Base-by-base conservation (phyloP, 148 eudicot genomes). In the Fagopyrum homotropicum region DNA sequence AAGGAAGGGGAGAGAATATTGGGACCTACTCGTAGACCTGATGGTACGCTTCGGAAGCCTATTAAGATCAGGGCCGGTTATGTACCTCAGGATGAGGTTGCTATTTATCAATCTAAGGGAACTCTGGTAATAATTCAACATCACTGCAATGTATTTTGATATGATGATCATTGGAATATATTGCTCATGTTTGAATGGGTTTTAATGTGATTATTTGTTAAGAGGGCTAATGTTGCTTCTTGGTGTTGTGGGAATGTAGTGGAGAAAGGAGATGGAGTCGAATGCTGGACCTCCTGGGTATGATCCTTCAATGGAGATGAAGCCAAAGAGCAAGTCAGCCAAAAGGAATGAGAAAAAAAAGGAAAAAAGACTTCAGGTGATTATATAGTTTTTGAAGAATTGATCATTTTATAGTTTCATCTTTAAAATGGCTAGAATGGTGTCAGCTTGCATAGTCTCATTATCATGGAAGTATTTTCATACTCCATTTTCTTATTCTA, bases 41-140 rank as follows among this genome's bases (percentile, higher is more conserved):
- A 95, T 81, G 99, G 99, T 4, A 84, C 93, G 54, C 88, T 88
- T 44, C 85, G 99, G 7, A 95, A 95, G 48, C 88, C 96, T 56
- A 87, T 89, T 48, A 79, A 88, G 46, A 89, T 95, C 81, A 83
- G 99, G 83, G 94, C 94, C 35, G 98, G 98, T 60, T 90, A 92
- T 79, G 78, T 74, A 51, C 99, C 99, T 82, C 99, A 85, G 51
- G 99, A 95, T n/a, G 99, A 95, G 83, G 98, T 92, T 79, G 89
- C 93, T 64, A 88, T 86, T 69, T 95, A 95, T 82, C 88, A 95
- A 78, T 90, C 99, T 74, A 92, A 80, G 80, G 99, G 99, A 73
- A 73, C 97, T 59, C 79, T 95, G 80, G 98, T 94, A 81, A 68
- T 94, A 81, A 68, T 35, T 60, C 15, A 17, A 17, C 54, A 17